Conservation (phyloP, 2,329 filamentous ascomycete genomes). For the Xylaria sp. region DNA sequence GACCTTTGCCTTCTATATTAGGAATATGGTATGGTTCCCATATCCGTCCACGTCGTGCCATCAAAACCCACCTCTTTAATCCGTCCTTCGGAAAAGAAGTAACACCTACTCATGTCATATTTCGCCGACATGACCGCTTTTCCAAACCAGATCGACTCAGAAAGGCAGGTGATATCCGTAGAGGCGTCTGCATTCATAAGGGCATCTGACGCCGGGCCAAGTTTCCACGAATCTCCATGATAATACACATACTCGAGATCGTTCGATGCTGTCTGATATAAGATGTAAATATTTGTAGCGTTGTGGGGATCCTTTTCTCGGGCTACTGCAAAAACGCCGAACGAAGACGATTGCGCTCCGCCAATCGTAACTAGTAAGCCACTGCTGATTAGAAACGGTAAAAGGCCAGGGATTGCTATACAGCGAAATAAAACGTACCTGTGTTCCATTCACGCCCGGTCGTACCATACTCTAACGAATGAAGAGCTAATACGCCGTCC, state of each 20-base stretch:
- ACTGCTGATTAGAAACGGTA: not conserved
- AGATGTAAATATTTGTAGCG: not conserved
- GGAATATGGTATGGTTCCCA: not conserved
- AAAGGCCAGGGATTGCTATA: not conserved
- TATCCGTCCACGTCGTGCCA: not conserved
- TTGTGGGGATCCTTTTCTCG: not conserved
- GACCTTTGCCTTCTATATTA: not conserved
- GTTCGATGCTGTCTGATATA: constrained; percentile 11
- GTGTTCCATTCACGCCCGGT: not conserved
- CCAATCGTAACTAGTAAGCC: not conserved
- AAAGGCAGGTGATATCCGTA: constrained; percentile 6
- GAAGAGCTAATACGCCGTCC: not conserved
- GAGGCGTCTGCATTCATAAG: constrained; percentile 5
- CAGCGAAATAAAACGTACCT: not conserved
- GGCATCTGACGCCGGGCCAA: not conserved
- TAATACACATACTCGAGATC: not conserved
- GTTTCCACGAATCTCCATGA: not conserved
- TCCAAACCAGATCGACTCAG: not conserved
- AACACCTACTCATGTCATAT: constrained; percentile 12
- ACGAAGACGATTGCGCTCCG: not conserved
- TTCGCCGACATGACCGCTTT: not conserved
- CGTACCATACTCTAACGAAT: not conserved
- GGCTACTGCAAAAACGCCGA: constrained; percentile 10
- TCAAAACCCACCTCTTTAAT: not conserved
- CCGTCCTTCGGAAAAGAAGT: not conserved